Evolutionary conservation across 2,329 filamentous ascomycete species (phyloP).

Genomic region (Cladophialophora immunda): DNA sequence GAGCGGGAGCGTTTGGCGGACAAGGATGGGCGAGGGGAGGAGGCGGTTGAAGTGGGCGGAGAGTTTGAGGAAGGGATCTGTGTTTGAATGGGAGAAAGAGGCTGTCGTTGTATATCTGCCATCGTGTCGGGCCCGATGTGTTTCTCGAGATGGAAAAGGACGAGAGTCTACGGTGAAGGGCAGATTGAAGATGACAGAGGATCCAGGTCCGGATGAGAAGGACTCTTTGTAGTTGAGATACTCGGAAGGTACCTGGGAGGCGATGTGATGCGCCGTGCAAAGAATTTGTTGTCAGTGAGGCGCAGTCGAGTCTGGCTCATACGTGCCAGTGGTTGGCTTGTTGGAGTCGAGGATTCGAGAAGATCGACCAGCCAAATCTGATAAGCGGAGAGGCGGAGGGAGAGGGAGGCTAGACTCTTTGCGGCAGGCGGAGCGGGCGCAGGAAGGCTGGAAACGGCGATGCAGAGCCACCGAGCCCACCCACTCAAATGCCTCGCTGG

Average conservation of each 20-base stretch:
- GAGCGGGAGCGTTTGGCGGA: slow-evolving; percentile 39
- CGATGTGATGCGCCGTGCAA: slow-evolving; percentile 10
- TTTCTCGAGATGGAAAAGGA: neutral
- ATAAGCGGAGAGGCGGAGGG: slow-evolving; percentile 14
- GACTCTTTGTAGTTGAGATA: slow-evolving; percentile 10
- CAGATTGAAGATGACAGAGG: neutral
- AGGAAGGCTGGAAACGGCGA: slow-evolving; percentile 3
- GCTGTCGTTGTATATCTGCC: slow-evolving; percentile 26
- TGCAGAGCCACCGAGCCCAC: slow-evolving; percentile 1
- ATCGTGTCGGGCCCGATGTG: slow-evolving; percentile 8
- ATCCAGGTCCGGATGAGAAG: neutral
- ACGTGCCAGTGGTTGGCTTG: slow-evolving; percentile 11
- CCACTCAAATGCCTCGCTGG: slow-evolving; percentile 1
- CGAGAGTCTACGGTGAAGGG: neutral
- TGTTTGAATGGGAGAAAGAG: slow-evolving; percentile 30
- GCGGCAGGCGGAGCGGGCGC: neutral
- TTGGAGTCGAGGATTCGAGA: slow-evolving; percentile 27
- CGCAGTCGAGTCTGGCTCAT: slow-evolving; percentile 23
- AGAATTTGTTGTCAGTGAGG: slow-evolving; percentile 25
- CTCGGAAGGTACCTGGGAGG: slow-evolving; percentile 8
- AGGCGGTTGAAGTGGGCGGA: slow-evolving; percentile 43
- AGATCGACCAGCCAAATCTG: slow-evolving; percentile 13
- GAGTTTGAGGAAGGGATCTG: slow-evolving; percentile 29
- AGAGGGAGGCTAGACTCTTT: neutral
- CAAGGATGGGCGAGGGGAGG: slow-evolving; percentile 43